Percentiles rank a stretch among this genome's conserved stretches.
phyloP scores from a whole-genome alignment of 371 early-diverging fungal species.

The Umbelopsis sp. region DNA sequence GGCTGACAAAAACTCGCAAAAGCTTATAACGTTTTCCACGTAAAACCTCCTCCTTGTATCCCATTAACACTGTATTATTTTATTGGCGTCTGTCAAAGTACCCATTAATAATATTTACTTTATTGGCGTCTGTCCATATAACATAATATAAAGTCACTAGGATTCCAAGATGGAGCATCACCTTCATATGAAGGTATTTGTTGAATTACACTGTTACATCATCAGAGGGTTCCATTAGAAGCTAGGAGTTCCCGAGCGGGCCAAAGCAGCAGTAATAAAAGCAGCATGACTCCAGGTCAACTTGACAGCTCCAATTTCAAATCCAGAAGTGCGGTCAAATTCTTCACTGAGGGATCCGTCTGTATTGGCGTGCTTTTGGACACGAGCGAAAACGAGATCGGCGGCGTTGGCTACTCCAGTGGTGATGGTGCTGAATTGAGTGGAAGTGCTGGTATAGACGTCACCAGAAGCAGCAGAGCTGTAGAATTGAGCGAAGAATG shows the following conservation, averaged over 20 bases:
- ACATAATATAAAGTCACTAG: too few relatives aligned
- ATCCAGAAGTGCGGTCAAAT: constrained; percentile 60
- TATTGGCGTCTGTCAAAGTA: too few relatives aligned
- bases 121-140: too few relatives aligned
- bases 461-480: constrained; percentile 27
- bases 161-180: too few relatives aligned
- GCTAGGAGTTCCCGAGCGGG: constrained; percentile 26
- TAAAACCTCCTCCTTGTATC: too few relatives aligned
- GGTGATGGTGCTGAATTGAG: constrained; percentile 30
- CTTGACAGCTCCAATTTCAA: constrained; percentile 66
- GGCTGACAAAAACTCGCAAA: too few relatives aligned
- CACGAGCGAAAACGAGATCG: constrained; percentile 61
- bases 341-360: constrained; percentile 73
- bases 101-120: too few relatives aligned
- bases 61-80: too few relatives aligned
- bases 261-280: constrained; percentile 51
- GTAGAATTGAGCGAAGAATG: constrained; percentile 41
- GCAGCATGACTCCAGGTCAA: constrained; percentile 82
- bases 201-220: too few relatives aligned
- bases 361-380: constrained; percentile 52
- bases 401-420: constrained; percentile 40
- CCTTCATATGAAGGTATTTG: too few relatives aligned
- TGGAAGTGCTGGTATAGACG: constrained; percentile 25
- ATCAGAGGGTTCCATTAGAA: constrained; percentile 1
- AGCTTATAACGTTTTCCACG: too few relatives aligned